phyloP scores from a whole-genome alignment of 805 yeast species.

The Barnettozyma siamensis region DNA sequence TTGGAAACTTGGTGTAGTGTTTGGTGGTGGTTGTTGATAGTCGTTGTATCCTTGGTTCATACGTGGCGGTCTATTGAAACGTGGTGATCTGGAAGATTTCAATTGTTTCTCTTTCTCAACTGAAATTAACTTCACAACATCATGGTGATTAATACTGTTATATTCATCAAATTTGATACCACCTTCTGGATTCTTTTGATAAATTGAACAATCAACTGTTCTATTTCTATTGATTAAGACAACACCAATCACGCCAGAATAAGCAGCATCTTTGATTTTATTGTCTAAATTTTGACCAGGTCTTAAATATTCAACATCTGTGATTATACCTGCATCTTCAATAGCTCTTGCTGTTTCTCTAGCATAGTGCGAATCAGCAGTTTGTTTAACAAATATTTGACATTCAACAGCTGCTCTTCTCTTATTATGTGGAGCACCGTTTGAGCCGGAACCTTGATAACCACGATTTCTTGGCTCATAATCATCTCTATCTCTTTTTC shows the following conservation, averaged over 20 bases:
- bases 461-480: constrained; percentile 1
- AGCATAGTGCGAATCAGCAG: constrained; percentile 39
- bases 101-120: constrained; percentile 2
- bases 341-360: constrained; percentile 37
- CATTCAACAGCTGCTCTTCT: constrained; percentile 33
- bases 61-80: background rate
- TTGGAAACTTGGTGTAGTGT: background rate
- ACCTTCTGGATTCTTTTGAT: constrained; percentile 62
- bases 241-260: constrained; percentile 70
- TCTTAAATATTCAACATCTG: constrained; percentile 38
- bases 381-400: constrained; percentile 41
- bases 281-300: constrained; percentile 39
- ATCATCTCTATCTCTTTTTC: constrained; percentile 16
- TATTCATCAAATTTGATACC: constrained; percentile 83
- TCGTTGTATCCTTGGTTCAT: background rate
- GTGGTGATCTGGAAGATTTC: background rate
- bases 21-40: constrained; percentile 9
- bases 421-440: constrained; percentile 4
- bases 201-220: constrained; percentile 64
- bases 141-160: constrained; percentile 57
- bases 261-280: constrained; percentile 70
- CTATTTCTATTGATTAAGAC: constrained; percentile 53
- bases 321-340: constrained; percentile 33
- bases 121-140: constrained; percentile 39
- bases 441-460: too few species aligned